Base-by-base conservation (phyloP, 2,329 filamentous ascomycete species). In the Emergomyces pasteurianus region DNA sequence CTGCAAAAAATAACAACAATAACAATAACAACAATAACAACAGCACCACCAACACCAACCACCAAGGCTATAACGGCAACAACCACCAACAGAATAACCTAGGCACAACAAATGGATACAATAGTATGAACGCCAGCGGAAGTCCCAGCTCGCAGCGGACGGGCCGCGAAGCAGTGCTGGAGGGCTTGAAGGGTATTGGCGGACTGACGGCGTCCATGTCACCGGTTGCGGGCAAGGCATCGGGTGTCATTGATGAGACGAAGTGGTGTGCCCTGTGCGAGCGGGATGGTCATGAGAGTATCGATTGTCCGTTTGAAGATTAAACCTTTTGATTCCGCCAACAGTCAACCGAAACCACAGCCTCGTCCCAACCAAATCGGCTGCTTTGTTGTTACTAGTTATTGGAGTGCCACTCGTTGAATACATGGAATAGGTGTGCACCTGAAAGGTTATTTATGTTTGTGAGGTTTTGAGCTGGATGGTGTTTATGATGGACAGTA, bases 261-360 rank as follows among this genome's bases (percentile, higher is more conserved):
- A 96, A 96, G 77, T 99, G 94, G 94, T 99, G 94, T 75, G 94
- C 94, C 18, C 80, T 97, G 52, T 99, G 94, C 72, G 94, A 99
- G 79, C 85, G 90, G 64, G 94, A 99, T 70, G 94, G 94, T 16
- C 94, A 99, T 72, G 89, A 96, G 74, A 96, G 92, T 70, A 92
- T 95, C 63, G 90, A 95, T 74, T 96, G 92, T 75, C 91, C 92
- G 14, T 88, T 95, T 74, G 92, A 96, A 76, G 90, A 95, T 73
- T 77, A 67, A 28, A 62, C 55, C 65, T n/a, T 42, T 49, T 56
- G 50, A 16, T 34, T 53, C 16, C 31, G 31, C 31, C 7, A 4
- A 53, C 14, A 28, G 34, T 31, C 12, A 16, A 52, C 12, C 23
- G n/a, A 18, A 1, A 16, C 14, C 10, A 16, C 38, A 16, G 14